These are phyloP conservation scores for Rhynchospora breviuscula DNA, from an alignment of 176 grass and related monocot species.

Conservation along the genomic window DNA sequence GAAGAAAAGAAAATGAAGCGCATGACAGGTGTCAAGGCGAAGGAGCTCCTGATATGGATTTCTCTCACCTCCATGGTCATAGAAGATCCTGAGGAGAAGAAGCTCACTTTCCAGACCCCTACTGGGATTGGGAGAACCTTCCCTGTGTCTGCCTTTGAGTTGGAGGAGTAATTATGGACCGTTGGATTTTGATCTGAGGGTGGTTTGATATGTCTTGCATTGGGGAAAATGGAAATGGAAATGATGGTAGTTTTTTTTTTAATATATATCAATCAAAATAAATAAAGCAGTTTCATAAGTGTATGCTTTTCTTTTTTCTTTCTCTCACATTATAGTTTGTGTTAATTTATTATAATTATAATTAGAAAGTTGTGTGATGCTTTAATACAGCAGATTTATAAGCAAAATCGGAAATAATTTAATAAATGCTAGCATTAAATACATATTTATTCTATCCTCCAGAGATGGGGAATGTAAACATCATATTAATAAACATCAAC, in stretches of 20 bases:
- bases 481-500: no score
- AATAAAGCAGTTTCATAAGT: background rate
- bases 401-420: background rate
- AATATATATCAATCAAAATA: background rate
- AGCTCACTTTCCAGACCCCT: constrained; percentile 58
- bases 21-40: constrained; percentile 85
- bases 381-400: background rate
- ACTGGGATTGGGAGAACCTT: constrained; percentile 61
- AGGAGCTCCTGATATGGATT: constrained; percentile 86
- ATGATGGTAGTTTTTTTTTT: background rate
- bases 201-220: background rate
- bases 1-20: constrained; percentile 86
- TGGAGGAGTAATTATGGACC: constrained; percentile 22
- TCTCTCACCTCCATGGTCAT: constrained; percentile 55
- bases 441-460: no score
- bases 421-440: no score
- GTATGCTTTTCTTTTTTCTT: background rate
- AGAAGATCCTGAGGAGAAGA: constrained; percentile 31
- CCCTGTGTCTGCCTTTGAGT: constrained; percentile 70
- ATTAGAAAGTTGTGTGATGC: background rate
- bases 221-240: background rate
- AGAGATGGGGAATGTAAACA: no score
- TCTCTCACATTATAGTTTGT: background rate
- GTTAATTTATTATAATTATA: no score
- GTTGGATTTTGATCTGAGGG: background rate